These are phyloP conservation scores for Veloboletus limbatus DNA, from an alignment of 1,284 basidiomycete genomes.

Conservation along the genomic window DNA sequence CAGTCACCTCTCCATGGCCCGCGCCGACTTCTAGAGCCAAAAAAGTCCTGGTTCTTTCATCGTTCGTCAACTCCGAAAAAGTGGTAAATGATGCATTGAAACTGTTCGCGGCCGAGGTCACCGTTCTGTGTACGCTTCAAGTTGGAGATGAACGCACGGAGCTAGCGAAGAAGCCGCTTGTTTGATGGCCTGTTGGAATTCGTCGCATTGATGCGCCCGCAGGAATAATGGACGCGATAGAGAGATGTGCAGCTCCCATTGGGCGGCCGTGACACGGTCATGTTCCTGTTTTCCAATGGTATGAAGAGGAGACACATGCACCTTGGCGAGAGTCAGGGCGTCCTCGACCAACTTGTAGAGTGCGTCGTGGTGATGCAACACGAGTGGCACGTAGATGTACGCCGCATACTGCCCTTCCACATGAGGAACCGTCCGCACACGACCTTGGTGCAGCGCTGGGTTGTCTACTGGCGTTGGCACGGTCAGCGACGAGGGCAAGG, in stretches of 20 bases:
- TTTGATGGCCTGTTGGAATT: constrained; percentile 58
- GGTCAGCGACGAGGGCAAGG: constrained; percentile 49
- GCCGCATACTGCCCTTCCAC: constrained; percentile 78
- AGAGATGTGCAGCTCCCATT: constrained; percentile 63
- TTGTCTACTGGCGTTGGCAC: constrained; percentile 53
- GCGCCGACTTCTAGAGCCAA: constrained; percentile 73
- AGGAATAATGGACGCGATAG: constrained; percentile 74
- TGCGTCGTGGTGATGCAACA: constrained; percentile 40
- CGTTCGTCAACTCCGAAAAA: constrained; percentile 70
- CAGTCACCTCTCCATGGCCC: constrained; percentile 64
- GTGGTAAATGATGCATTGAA: constrained; percentile 70
- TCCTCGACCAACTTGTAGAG: constrained; percentile 49
- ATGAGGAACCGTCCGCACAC: constrained; percentile 69
- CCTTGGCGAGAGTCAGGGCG: constrained; percentile 44
- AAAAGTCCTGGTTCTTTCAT: constrained; percentile 75
- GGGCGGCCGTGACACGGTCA: constrained; percentile 1
- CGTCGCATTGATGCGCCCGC: constrained; percentile 71
- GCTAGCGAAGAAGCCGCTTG: constrained; percentile 41
- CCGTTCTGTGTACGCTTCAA: constrained; percentile 5
- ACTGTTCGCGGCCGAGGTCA: constrained; percentile 39
- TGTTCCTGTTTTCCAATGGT: constrained; percentile 36
- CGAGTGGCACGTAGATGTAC: constrained; percentile 69
- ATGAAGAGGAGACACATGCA: constrained; percentile 46
- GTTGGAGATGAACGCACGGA: constrained; percentile 43
- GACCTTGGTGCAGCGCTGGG: constrained; percentile 74